These are phyloP conservation scores for Botrytis fabae DNA, from an alignment of 2,329 filamentous ascomycete species.

Conservation along the genomic window DNA sequence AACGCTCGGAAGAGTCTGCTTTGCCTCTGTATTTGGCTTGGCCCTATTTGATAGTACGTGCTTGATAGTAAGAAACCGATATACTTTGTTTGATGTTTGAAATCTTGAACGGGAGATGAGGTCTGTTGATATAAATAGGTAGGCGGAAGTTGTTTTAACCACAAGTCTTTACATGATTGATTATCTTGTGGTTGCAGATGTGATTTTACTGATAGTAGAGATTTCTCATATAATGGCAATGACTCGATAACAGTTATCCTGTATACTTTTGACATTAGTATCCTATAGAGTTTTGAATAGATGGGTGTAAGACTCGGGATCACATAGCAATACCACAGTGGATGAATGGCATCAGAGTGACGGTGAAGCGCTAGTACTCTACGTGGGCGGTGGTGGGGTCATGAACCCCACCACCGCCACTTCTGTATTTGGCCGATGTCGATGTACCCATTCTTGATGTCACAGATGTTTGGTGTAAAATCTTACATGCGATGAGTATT, in stretches of 20 bases:
- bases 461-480: background rate
- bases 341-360: background rate
- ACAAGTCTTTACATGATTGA: background rate
- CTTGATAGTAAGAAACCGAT: background rate
- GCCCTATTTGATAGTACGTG: background rate
- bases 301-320: background rate
- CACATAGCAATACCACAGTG: background rate
- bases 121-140: background rate
- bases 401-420: constrained; percentile 1
- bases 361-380: background rate
- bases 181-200: background rate
- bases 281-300: background rate
- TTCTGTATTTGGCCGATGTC: background rate
- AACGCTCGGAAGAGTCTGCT: background rate
- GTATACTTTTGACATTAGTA: background rate
- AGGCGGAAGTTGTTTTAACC: background rate
- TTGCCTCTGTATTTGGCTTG: background rate
- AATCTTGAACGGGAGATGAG: background rate
- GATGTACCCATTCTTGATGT: background rate
- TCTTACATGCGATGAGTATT: background rate
- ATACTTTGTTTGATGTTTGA: background rate
- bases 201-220: background rate
- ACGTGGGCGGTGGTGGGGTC: background rate
- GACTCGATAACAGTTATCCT: background rate
- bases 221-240: background rate